Evolutionary conservation across 805 yeast genomes (phyloP), one percentile per base, ranked within the genome.

Genomic region (Saccharomyces mikatae): DNA sequence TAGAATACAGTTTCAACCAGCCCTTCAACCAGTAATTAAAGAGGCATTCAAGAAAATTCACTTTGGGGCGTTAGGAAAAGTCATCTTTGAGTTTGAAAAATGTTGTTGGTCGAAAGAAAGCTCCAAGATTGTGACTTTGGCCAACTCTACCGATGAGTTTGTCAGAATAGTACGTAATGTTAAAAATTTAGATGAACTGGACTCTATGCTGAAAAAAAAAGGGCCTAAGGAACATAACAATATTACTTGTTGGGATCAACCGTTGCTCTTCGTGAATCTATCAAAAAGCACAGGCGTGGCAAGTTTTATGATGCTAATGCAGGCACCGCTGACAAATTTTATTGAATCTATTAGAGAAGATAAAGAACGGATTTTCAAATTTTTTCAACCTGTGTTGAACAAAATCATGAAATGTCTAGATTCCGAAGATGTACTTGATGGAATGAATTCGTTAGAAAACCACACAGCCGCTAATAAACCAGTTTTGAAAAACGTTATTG

Each of bases 31-130:
- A 6, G 55, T 61, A 1, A 72, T 85, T 13, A 54, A 57, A 9
- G 70, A 70, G 0, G 71, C 86, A 0, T 70, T 87, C 13, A 60
- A 70, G 1, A 69, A 73, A 10, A 75, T 84, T 60, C 79, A 80
- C 56, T 82, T 78, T 67, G 91, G 91, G 0, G 78, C 84, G 0
- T 70, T 88, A 46, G 95, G 96, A 0, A 88, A 88, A 66, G 81
- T 86, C 10, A 71, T 86, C 0, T 74, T 88, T 55, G 91, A 85
- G 64, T 88, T 88, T 64, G 81, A 79, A 4, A 56, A 67, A 1
- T 68, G 77, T 2, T 84, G 83, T 69, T 87, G 95, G 95, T 68
- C 71, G 17, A 60, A 71, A 8, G 77, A 79, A 46, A 62, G 70
- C n/a, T 84, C 82, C 51, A 70, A 84, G 47, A 74, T 82, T 56